Base-by-base conservation (phyloP, 2,329 filamentous ascomycete genomes). In the Ceratocystis destructans region DNA sequence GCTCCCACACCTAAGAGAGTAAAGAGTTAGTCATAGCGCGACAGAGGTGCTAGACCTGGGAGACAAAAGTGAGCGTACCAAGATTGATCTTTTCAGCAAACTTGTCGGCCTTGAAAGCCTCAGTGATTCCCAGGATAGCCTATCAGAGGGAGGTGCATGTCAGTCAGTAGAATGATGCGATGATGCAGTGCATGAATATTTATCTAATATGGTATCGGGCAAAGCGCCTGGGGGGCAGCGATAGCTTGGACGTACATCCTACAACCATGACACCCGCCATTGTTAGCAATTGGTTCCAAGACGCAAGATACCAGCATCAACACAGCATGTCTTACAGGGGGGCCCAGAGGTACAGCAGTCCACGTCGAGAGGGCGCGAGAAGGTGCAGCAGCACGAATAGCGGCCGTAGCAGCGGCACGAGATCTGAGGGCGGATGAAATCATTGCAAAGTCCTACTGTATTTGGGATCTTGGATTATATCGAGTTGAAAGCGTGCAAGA, bases 21-120 rank as follows among this genome's bases (percentile, higher is more conserved):
- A 59, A 22, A 61, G 53, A 31, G 61, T 48, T 67, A 67, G 68
- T 61, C 66, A 62, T 66, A 69, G 63, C 44, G 66, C 48, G 68
- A 65, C 6, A 5, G 6, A 3, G 55, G 50, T 31, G 48, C 45
- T 33, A 57, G 7, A 62, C 37, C 61, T 53, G 12, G 59, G 69
- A 48, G 50, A 12, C 15, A 31, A 20, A 22, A 65, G 55, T 53
- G 66, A 57, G 72, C 82, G 74, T 79, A 88, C 89, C 94, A 69
- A 99, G 82, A 82, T 97, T 97, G 83, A 99, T 97, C 86, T 97
- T 99, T 81, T 96, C 86, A 70, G 85, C 80, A 78, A 95, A 93
- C 73, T 82, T 83, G 77, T 99, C 94, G 78, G 92, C 92, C 84
- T 97, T 99, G 88, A 94, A 99, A 69, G 94, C 94, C 81, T 99